Evolutionary conservation across 495 filamentous ascomycete genomes (phyloP).

Genomic region (Friedmanniomyces simplex): DNA sequence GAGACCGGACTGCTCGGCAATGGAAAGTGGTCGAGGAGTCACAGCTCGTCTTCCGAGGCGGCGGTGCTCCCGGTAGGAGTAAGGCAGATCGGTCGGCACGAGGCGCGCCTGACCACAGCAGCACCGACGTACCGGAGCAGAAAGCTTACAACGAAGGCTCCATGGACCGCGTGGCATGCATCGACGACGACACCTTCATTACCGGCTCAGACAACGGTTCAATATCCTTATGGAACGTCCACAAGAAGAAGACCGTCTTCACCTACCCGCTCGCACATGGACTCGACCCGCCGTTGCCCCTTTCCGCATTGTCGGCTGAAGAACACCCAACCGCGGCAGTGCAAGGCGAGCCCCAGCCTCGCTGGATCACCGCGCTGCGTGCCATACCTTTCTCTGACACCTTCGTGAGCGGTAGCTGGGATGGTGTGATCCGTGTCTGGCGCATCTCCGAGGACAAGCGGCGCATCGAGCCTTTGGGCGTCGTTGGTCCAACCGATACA

Average conservation of each 20-base stretch:
- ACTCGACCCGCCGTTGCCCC: constrained; percentile 53
- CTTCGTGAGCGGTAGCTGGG: constrained; percentile 85
- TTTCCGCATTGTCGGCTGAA: constrained; percentile 62
- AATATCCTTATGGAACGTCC: constrained; percentile 77
- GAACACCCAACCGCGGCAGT: constrained; percentile 38
- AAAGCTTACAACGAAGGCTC: constrained; percentile 63
- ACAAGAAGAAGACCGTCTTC: constrained; percentile 92
- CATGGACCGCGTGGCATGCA: constrained; percentile 78
- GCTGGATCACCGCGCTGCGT: constrained; percentile 82
- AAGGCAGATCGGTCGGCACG: constrained; percentile 18
- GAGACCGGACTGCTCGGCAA: constrained; percentile 84
- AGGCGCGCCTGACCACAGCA: constrained; percentile 7
- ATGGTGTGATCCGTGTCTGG: constrained; percentile 82
- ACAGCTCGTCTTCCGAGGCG: constrained; percentile 88
- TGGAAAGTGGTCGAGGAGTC: constrained; percentile 97
- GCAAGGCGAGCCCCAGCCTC: constrained; percentile 43
- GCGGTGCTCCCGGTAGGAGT: constrained; percentile 39
- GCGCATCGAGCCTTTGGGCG: constrained; percentile 59
- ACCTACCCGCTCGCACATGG: constrained; percentile 74
- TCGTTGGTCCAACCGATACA: constrained; percentile 31
- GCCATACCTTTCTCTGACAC: constrained; percentile 81
- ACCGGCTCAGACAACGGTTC: constrained; percentile 83
- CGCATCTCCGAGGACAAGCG: constrained; percentile 71
- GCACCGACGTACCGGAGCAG: constrained; percentile 19
- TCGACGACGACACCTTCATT: constrained; percentile 83